phyloP scores from a whole-genome alignment of 2,329 filamentous ascomycete genomes.

The Massarina eburnea region DNA sequence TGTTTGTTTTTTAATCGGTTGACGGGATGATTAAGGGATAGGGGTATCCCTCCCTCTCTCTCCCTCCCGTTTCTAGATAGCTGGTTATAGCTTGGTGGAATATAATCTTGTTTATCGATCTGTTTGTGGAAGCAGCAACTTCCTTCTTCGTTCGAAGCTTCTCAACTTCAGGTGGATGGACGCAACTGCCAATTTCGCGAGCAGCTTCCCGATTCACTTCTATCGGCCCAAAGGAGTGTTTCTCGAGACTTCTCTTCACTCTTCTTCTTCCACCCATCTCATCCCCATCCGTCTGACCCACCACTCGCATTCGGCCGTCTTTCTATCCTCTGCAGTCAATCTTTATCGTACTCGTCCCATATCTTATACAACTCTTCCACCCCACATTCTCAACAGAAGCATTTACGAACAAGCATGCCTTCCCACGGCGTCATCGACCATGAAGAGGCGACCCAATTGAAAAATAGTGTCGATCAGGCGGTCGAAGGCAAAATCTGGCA shows the following conservation, averaged over 20 bases:
- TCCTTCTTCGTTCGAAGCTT: not conserved
- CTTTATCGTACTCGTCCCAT: not conserved
- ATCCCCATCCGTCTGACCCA: not conserved
- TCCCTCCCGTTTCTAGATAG: not conserved
- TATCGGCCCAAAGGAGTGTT: not conserved
- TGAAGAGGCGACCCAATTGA: not conserved
- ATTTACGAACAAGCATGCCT: not conserved
- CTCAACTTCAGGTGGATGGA: not conserved
- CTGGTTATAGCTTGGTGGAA: not conserved
- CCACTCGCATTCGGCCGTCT: too few relatives aligned
- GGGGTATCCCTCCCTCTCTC: not conserved
- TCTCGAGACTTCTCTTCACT: not conserved
- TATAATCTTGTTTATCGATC: not conserved
- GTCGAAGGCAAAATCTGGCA: constrained; percentile 1
- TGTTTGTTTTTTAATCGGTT: not conserved
- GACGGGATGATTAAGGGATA: not conserved
- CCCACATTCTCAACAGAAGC: not conserved
- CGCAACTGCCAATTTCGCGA: not conserved
- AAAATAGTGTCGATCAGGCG: not conserved
- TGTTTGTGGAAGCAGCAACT: not conserved
- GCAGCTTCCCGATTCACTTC: not conserved
- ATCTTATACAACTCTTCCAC: too few relatives aligned
- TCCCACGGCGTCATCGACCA: not conserved
- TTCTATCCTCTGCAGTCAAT: not conserved
- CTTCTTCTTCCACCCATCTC: not conserved